Conservation (phyloP, 108 stramenopile species). For the Cyclotella distinguenda region DNA sequence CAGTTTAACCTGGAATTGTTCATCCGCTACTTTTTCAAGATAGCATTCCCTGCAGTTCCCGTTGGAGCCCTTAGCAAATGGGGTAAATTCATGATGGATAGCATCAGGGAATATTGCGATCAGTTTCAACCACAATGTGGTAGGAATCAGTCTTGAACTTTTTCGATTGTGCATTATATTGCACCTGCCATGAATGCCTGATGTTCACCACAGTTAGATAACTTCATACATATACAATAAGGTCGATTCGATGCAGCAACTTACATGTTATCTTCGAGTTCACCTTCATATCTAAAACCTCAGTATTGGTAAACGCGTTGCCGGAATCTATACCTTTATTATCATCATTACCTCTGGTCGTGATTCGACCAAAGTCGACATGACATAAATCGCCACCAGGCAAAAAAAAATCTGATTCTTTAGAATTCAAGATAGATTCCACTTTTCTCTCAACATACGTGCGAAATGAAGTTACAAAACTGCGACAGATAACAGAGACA, state of each 20-base stretch:
- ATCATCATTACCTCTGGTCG: not conserved
- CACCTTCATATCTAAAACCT: constrained; percentile 4
- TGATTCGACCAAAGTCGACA: constrained; percentile 9
- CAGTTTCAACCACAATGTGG: constrained; percentile 50
- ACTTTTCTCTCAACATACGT: constrained; percentile 31
- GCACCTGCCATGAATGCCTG: constrained; percentile 45
- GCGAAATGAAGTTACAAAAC: constrained; percentile 27
- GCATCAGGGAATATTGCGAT: constrained; percentile 61
- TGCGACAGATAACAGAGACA: constrained; percentile 30
- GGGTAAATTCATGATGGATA: constrained; percentile 27
- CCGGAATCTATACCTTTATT: not conserved
- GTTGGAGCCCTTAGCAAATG: constrained; percentile 6
- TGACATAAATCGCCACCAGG: not conserved
- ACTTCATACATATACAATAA: too few relatives aligned
- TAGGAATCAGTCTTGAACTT: constrained; percentile 31
- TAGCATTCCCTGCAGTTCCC: constrained; percentile 42
- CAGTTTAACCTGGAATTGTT: constrained; percentile 23
- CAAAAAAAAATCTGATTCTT: not conserved
- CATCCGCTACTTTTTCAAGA: constrained; percentile 25
- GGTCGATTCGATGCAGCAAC: too few relatives aligned
- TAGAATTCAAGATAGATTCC: constrained; percentile 1
- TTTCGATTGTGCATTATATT: constrained; percentile 37
- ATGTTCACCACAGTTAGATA: too few relatives aligned
- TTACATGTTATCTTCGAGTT: constrained; percentile 57
- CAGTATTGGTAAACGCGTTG: not conserved